Percentiles rank a stretch among this genome's conserved stretches.
Evolutionary conservation across 164 flowering plant genomes (phyloP).

Genomic region (Liquidambar formosana): DNA sequence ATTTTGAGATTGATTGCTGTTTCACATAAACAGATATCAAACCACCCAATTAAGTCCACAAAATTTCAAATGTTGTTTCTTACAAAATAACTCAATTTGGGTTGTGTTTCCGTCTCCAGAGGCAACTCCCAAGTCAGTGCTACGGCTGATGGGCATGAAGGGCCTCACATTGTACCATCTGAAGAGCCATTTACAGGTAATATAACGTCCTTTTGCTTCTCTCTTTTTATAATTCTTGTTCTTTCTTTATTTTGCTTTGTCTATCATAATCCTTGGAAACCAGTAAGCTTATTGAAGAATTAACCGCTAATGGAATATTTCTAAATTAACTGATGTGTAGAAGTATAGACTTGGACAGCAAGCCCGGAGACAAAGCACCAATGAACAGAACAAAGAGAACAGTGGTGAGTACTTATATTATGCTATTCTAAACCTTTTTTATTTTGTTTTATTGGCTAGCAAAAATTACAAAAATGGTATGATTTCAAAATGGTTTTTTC

Average conservation of each 20-base stretch:
- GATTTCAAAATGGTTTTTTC: not conserved
- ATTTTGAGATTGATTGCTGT: no score
- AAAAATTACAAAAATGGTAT: not conserved
- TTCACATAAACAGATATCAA: not conserved
- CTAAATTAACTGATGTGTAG: constrained; percentile 29
- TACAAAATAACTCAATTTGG: not conserved
- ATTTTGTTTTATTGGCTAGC: not conserved
- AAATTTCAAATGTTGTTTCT: not conserved
- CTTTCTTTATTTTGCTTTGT: not conserved
- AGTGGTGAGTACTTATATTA: constrained; percentile 32
- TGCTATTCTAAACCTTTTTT: no score
- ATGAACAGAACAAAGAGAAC: constrained; percentile 44
- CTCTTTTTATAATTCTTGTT: not conserved
- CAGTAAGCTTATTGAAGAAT: not conserved
- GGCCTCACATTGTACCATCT: constrained; percentile 90
- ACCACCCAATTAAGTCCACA: not conserved
- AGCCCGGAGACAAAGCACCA: constrained; percentile 36
- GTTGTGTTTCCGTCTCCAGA: constrained; percentile 37
- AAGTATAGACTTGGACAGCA: constrained; percentile 89
- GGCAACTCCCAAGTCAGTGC: constrained; percentile 89
- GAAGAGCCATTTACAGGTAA: constrained; percentile 93
- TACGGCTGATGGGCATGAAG: constrained; percentile 83
- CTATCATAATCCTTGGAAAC: not conserved
- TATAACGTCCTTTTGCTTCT: not conserved
- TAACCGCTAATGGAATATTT: not conserved